phyloP scores from a whole-genome alignment of 345 rosid genomes.

The Dovyalis caffra region DNA sequence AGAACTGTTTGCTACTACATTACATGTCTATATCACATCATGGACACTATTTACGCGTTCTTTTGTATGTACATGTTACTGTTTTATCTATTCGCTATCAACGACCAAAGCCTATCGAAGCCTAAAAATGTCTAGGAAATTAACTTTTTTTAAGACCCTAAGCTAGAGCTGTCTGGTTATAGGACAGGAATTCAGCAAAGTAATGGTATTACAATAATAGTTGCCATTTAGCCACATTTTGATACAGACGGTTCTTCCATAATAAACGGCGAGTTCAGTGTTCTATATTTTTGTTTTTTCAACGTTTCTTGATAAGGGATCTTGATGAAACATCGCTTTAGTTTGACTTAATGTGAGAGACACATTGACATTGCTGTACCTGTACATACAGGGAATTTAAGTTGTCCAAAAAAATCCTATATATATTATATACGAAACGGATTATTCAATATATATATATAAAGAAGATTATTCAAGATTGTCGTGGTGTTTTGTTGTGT shows the following conservation, averaged over 20 bases:
- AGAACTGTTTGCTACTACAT: too few relatives aligned
- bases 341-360: constrained; percentile 29
- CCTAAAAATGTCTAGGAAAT: constrained; percentile 15
- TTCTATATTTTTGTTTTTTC: constrained; percentile 30
- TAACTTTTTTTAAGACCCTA: constrained; percentile 12
- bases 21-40: constrained; percentile 17
- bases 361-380: constrained; percentile 3
- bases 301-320: constrained; percentile 43
- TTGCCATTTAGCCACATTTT: constrained; percentile 11
- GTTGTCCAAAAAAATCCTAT: constrained; percentile 14
- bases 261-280: constrained; percentile 42
- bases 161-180: not conserved
- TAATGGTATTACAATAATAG: not conserved
- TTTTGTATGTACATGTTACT: constrained; percentile 11
- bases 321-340: constrained; percentile 41
- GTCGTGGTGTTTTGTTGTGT: constrained; percentile 11
- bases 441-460: too few relatives aligned
- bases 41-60: constrained; percentile 14
- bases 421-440: too few relatives aligned
- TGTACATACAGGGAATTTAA: constrained; percentile 35
- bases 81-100: not conserved
- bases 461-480: constrained; percentile 10
- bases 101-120: constrained; percentile 18
- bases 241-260: constrained; percentile 46
- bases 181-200: not conserved